Percentiles rank a stretch among this genome's conserved stretches.
Evolutionary conservation across 257 asterid genomes (phyloP).

Genomic region (Solanum pinnatisectum): DNA sequence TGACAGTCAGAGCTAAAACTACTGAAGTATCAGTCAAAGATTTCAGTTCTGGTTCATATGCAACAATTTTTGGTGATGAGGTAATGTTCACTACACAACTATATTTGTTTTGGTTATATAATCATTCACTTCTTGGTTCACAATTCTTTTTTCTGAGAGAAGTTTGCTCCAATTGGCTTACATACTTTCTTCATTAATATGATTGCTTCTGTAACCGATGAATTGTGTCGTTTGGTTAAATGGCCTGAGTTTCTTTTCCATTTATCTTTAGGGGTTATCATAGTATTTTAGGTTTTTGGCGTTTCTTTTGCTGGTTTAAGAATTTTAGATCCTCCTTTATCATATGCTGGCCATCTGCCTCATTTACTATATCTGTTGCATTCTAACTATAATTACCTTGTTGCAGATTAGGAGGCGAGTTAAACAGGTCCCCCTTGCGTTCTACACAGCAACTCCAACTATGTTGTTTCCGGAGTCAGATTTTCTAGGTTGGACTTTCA

Average conservation of each 20-base stretch:
- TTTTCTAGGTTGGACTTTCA: conserved; percentile 83
- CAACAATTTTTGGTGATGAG: conserved; percentile 72
- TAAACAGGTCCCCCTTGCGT: conserved; percentile 84
- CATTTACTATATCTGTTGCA: neutral
- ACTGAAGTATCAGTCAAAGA: conserved; percentile 76
- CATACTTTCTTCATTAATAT: neutral
- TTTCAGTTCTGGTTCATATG: conserved; percentile 80
- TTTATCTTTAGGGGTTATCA: neutral
- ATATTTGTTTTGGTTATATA: neutral
- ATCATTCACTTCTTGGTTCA: neutral
- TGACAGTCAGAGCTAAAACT: conserved; percentile 56
- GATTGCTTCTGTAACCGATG: neutral
- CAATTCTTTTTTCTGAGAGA: neutral
- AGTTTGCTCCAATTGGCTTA: neutral
- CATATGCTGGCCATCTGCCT: neutral
- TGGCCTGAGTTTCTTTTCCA: neutral
- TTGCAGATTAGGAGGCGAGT: conserved; percentile 82
- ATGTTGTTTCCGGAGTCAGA: conserved; percentile 55
- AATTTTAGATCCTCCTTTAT: neutral
- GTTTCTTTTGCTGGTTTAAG: neutral
- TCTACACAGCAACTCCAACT: conserved; percentile 70
- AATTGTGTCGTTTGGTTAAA: neutral
- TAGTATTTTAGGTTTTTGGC: neutral
- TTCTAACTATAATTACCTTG: neutral
- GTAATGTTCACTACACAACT: conserved; percentile 17